These are phyloP conservation scores for Oryza meyeriana DNA, from an alignment of 176 grass and related monocot genomes.

Conservation along the genomic window DNA sequence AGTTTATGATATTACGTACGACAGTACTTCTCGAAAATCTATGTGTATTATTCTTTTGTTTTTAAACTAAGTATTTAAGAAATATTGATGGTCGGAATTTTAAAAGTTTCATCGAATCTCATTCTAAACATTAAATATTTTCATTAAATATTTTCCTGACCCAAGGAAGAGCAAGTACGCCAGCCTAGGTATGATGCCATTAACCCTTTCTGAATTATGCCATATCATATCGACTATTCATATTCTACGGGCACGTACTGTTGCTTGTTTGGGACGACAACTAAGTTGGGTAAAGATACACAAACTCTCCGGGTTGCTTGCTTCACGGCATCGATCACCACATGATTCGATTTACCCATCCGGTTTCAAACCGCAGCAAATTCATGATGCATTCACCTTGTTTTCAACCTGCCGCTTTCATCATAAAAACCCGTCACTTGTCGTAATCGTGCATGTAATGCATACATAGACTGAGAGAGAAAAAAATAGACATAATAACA, in stretches of 20 bases:
- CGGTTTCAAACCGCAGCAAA: not conserved
- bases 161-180: not conserved
- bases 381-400: not conserved
- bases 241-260: not conserved
- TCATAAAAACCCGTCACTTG: not conserved
- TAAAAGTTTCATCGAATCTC: too few relatives aligned
- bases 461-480: not conserved
- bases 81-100: too few relatives aligned
- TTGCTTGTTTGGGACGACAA: conserved; percentile 22
- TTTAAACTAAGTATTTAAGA: too few relatives aligned
- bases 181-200: not conserved
- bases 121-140: too few relatives aligned
- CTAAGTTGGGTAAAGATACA: conserved; percentile 18
- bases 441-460: not conserved
- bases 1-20: too few relatives aligned
- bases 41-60: too few relatives aligned
- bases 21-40: too few relatives aligned
- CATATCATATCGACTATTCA: not conserved
- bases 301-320: not conserved
- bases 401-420: conserved; percentile 8
- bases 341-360: not conserved
- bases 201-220: not conserved
- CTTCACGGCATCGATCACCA: conserved; percentile 18
- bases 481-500: not conserved
- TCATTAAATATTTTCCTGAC: too few relatives aligned